Evolutionary conservation across 345 rosid genomes (phyloP).

Genomic region (Adansonia digitata): DNA sequence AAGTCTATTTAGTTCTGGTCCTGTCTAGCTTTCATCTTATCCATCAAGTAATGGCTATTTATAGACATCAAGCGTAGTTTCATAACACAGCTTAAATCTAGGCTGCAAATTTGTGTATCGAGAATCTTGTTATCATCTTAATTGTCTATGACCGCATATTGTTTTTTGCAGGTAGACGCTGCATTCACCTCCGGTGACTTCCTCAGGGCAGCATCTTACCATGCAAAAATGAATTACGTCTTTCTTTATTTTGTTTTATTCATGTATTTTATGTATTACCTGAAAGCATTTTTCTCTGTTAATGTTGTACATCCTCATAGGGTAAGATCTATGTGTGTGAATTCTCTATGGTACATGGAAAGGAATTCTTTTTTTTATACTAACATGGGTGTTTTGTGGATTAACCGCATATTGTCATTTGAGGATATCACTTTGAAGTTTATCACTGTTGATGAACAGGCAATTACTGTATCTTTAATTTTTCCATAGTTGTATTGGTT

Average conservation of each 20-base stretch:
- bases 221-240: conserved; percentile 64
- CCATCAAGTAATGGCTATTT: conserved; percentile 7
- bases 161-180: conserved; percentile 82
- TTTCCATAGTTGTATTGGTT: background rate
- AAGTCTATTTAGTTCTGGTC: conserved; percentile 96
- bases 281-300: background rate
- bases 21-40: conserved; percentile 7
- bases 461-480: conserved; percentile 18
- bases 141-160: conserved; percentile 22
- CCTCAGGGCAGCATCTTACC: conserved; percentile 90
- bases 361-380: background rate
- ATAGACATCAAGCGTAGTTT: conserved; percentile 10
- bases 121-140: conserved; percentile 16
- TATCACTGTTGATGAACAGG: conserved; percentile 79
- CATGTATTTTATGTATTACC: background rate
- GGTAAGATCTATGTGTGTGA: background rate
- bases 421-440: conserved; percentile 97
- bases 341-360: background rate
- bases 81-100: background rate
- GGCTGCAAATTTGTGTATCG: background rate
- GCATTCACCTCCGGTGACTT: conserved; percentile 83
- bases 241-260: conserved; percentile 2
- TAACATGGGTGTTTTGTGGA: conserved; percentile 48
- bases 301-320: background rate
- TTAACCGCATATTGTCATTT: conserved; percentile 76